Evolutionary conservation across 495 filamentous ascomycete genomes (phyloP).

Genomic region (Neurospora sp.): DNA sequence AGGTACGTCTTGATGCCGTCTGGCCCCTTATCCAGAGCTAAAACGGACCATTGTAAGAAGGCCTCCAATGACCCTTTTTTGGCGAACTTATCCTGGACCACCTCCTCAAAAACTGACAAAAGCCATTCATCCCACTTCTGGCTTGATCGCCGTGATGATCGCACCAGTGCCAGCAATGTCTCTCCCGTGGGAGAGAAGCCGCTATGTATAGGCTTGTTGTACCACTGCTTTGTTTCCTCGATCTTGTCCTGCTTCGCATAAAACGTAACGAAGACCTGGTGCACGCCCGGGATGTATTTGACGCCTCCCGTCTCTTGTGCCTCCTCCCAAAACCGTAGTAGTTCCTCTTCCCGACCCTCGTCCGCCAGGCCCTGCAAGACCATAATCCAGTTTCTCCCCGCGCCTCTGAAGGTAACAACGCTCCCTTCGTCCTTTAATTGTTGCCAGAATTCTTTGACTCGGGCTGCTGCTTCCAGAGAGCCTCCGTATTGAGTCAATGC

Average conservation of each 20-base stretch:
- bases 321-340: constrained; percentile 30
- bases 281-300: constrained; percentile 25
- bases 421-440: constrained; percentile 10
- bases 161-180: constrained; percentile 43
- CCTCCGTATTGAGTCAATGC: constrained; percentile 49
- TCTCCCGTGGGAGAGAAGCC: constrained; percentile 29
- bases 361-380: constrained; percentile 58
- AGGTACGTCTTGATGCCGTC: constrained; percentile 63
- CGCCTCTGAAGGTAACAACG: constrained; percentile 21
- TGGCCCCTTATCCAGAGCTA: constrained; percentile 53
- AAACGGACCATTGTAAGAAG: constrained; percentile 65
- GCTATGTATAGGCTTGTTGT: constrained; percentile 43
- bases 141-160: constrained; percentile 37
- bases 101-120: constrained; percentile 47
- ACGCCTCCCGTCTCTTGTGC: constrained; percentile 12
- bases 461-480: constrained; percentile 46
- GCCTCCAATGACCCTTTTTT: constrained; percentile 53
- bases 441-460: constrained; percentile 34
- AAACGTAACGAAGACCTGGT: constrained; percentile 42
- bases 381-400: constrained; percentile 43
- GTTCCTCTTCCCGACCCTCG: constrained; percentile 48
- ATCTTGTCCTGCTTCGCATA: constrained; percentile 42
- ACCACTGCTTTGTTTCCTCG: constrained; percentile 52
- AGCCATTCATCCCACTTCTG: constrained; percentile 45
- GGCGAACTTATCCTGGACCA: constrained; percentile 36